Evolutionary conservation across 192 early-diverging fungal genomes (phyloP), one percentile per base, ranked within the genome.

Genomic region (Podila clonocystis): DNA sequence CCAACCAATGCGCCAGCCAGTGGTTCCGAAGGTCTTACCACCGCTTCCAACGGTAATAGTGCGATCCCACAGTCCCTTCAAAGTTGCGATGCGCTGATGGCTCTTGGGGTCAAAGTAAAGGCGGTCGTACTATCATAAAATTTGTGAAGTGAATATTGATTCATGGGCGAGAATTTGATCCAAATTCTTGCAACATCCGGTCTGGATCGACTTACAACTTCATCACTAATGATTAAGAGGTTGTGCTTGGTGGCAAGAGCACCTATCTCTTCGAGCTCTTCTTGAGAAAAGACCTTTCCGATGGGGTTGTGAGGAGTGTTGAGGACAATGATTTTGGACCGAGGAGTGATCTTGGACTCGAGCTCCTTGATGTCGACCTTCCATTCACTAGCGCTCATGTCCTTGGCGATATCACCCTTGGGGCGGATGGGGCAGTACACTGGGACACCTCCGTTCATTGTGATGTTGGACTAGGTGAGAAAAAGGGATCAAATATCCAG

Each of bases 1-100:
- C 97, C 97, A 98, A 49, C 97, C 97, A 49, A 98, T 88, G 68
- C 97, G 96, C 97, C 97, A 98, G 34, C 97, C 97, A 9, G 97
- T 98, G 19, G 95, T 92, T 36, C 95, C 97, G 85, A 97, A 95
- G 84, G 94, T 93, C 83, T 98, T 98, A 58, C 97, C 97, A 15
- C 94, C 92, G 49, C 92, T 94, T 13, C 96, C 95, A 28, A 97
- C 91, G n/a, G 96, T 96, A 55, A 98, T 91, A 6, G 97, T 97
- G 58, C 96, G 90, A 70, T 96, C 91, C 93, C 93, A 97, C 85
- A 97, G 90, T 36, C 91, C 91, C 7, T 94, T 91, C 33, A 98
- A 86, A 63, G 91, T 94, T 0, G 97, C 95, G 64, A 95, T 96
- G 62, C 91, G 88, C 49, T 92, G 75, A 72, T 92, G 91, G 50